Conservation (phyloP, 495 filamentous ascomycete genomes). For the Oleoguttula mirabilis region DNA sequence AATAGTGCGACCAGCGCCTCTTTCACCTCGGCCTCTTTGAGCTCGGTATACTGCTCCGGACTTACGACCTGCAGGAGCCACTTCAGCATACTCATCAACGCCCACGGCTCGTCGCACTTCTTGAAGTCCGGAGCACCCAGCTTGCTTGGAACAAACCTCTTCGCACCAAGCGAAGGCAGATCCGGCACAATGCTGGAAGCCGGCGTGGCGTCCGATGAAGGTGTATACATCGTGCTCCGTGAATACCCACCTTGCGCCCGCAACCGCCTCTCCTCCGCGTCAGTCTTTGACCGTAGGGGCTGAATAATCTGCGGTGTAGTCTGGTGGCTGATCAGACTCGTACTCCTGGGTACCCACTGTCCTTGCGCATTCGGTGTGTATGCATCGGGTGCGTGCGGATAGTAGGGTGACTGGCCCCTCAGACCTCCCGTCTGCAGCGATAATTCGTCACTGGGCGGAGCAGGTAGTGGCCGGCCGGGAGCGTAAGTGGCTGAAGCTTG, state of each 20-base stretch:
- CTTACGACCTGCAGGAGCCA: slow-evolving; percentile 79
- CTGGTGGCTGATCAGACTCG: slow-evolving; percentile 68
- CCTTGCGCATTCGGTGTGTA: slow-evolving; percentile 9
- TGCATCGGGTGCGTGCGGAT: slow-evolving; percentile 19
- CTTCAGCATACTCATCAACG: slow-evolving; percentile 68
- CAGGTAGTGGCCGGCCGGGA: slow-evolving; percentile 53
- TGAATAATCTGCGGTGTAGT: slow-evolving; percentile 68
- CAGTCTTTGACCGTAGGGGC: slow-evolving; percentile 85
- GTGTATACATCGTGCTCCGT: slow-evolving; percentile 37
- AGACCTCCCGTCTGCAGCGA: slow-evolving; percentile 7
- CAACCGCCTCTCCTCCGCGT: slow-evolving; percentile 57
- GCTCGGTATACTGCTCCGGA: slow-evolving; percentile 62
- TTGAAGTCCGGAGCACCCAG: slow-evolving; percentile 73
- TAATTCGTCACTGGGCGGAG: slow-evolving; percentile 46
- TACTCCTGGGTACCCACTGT: slow-evolving; percentile 62
- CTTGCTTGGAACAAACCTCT: slow-evolving; percentile 26
- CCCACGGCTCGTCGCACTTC: slow-evolving; percentile 84
- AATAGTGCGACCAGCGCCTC: slow-evolving; percentile 85
- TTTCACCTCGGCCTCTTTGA: slow-evolving; percentile 67
- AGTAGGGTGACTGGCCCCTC: neutral
- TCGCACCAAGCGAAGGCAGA: slow-evolving; percentile 32
- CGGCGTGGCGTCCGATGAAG: slow-evolving; percentile 24
- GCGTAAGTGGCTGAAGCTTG: slow-evolving; percentile 51
- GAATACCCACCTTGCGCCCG: slow-evolving; percentile 38
- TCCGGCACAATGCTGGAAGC: slow-evolving; percentile 40